Evolutionary conservation across 2,329 filamentous ascomycete genomes (phyloP).

Genomic region (Aspergillus awamori): DNA sequence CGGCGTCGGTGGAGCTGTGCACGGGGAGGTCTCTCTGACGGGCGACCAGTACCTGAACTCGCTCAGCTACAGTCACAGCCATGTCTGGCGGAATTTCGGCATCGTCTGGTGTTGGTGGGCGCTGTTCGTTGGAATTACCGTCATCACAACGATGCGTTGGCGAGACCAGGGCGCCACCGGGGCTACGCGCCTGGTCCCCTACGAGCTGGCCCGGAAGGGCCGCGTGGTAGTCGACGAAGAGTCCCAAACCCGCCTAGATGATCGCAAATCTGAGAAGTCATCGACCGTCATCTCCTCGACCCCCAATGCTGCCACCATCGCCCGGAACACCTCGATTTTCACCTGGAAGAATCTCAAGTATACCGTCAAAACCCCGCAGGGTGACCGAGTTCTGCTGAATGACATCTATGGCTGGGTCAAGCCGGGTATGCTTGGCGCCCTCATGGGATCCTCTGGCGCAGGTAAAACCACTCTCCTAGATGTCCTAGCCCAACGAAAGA

Average conservation of each 20-base stretch:
- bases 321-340: conserved; percentile 68
- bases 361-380: conserved; percentile 63
- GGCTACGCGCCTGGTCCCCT: too few species aligned
- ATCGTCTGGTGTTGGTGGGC: conserved; percentile 62
- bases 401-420: conserved; percentile 75
- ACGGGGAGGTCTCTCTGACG: conserved; percentile 53
- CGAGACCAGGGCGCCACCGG: too few species aligned
- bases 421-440: conserved; percentile 73
- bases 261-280: too few species aligned
- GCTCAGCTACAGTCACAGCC: conserved; percentile 56
- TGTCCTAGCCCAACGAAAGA: conserved; percentile 71
- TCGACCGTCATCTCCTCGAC: too few species aligned
- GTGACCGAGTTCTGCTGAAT: conserved; percentile 62
- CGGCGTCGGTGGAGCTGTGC: conserved; percentile 59
- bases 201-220: too few species aligned
- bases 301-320: too few species aligned
- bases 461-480: conserved; percentile 77
- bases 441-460: conserved; percentile 77
- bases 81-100: conserved; percentile 64
- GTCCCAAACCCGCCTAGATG: too few species aligned
- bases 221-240: too few species aligned
- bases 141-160: too few species aligned
- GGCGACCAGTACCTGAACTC: conserved; percentile 63
- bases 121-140: too few species aligned
- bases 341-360: conserved; percentile 76